These are phyloP conservation scores for Cryptosporidium sp. DNA, from an alignment of 169 alveolate species.

Conservation along the genomic window DNA sequence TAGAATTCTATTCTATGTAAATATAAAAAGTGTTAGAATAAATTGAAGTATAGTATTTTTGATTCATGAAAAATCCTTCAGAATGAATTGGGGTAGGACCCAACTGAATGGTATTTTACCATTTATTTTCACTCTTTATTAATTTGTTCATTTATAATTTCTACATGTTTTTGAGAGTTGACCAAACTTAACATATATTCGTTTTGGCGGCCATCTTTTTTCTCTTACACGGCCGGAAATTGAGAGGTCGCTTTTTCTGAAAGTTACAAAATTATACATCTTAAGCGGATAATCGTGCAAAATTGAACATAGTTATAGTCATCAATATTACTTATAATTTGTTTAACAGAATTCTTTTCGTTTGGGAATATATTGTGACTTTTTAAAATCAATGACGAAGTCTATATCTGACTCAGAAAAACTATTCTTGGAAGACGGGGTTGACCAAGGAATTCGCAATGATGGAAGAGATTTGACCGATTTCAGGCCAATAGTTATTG, in stretches of 20 bases:
- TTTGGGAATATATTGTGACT: background rate
- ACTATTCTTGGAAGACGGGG: constrained; percentile 52
- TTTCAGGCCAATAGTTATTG: constrained; percentile 32
- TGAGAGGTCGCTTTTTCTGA: background rate
- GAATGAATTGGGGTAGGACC: background rate
- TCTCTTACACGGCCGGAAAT: background rate
- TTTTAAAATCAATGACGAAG: constrained; percentile 23
- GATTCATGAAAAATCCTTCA: background rate
- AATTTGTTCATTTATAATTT: background rate
- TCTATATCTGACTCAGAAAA: constrained; percentile 58
- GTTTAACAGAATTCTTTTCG: background rate
- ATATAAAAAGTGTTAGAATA: constrained; percentile 1
- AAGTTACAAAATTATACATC: background rate
- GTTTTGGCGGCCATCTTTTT: constrained; percentile 4
- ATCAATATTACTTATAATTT: too few species aligned
- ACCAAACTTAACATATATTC: background rate
- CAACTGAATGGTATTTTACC: background rate
- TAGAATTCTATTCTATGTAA: background rate
- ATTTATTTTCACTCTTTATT: background rate
- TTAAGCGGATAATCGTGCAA: background rate
- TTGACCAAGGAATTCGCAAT: constrained; percentile 74
- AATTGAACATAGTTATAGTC: too few species aligned
- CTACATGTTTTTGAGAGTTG: background rate
- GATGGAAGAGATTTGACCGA: constrained; percentile 63
- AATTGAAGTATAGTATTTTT: constrained; percentile 4